phyloP scores from a whole-genome alignment of 2,329 filamentous ascomycete species.

The Blastomyces emzantsi region DNA sequence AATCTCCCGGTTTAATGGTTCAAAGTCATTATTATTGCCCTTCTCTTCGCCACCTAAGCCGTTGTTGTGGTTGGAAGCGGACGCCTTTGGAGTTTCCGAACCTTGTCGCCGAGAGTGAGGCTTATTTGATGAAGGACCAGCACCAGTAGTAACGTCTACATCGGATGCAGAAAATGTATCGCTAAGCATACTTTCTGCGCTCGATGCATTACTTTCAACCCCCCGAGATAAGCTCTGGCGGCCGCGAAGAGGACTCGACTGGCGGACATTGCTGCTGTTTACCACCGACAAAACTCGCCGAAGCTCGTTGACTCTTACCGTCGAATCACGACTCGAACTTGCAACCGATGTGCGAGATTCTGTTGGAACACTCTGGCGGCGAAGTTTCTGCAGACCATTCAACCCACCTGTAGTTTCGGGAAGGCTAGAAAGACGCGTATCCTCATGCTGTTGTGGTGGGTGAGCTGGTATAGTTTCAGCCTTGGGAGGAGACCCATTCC shows the following conservation, averaged over 20 bases:
- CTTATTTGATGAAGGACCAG: slow-evolving; percentile 20
- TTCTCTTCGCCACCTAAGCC: slow-evolving; percentile 12
- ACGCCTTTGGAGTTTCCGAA: slow-evolving; percentile 28
- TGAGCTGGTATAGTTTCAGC: slow-evolving; percentile 18
- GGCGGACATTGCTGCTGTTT: slow-evolving; percentile 26
- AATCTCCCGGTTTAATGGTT: slow-evolving; percentile 12
- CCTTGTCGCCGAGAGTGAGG: slow-evolving; percentile 25
- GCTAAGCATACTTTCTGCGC: slow-evolving; percentile 40
- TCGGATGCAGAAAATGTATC: slow-evolving; percentile 31
- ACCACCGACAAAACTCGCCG: slow-evolving; percentile 40
- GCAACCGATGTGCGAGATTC: slow-evolving; percentile 26
- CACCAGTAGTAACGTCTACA: slow-evolving; percentile 18
- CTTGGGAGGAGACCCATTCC: slow-evolving; percentile 26
- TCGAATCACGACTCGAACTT: slow-evolving; percentile 36
- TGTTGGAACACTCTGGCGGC: slow-evolving; percentile 32
- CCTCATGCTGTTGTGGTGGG: slow-evolving; percentile 17
- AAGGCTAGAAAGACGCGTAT: slow-evolving; percentile 16
- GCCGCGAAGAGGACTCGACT: slow-evolving; percentile 37
- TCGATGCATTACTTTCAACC: slow-evolving; percentile 30
- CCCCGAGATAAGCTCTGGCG: slow-evolving; percentile 25
- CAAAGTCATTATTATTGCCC: slow-evolving; percentile 13
- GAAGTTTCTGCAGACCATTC: slow-evolving; percentile 24
- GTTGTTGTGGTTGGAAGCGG: slow-evolving; percentile 17
- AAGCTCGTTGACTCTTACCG: slow-evolving; percentile 41
- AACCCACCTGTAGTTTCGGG: slow-evolving; percentile 19